Base-by-base conservation (phyloP, 805 yeast genomes). In the Monosporozyma aerobia region DNA sequence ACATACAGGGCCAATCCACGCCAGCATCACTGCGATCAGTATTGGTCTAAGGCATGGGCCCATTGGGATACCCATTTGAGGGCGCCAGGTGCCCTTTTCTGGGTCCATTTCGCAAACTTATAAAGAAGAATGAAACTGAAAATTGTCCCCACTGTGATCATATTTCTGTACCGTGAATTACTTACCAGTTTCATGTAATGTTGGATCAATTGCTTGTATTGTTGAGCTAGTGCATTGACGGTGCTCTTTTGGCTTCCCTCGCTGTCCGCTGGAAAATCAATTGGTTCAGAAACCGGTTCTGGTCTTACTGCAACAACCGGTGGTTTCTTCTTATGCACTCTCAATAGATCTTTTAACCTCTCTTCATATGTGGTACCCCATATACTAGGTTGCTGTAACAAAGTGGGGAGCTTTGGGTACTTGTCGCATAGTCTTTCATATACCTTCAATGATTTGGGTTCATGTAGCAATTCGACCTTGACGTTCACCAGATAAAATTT, bases 281-380 rank as follows among this genome's bases (percentile, higher is more conserved):
- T 23, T 23, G 29, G 45, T 8, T 40, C 44, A 19, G 44, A 16
- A 19, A 40, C 10, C 16, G 30, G 29, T 23, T 43, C 45, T 43
- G 29, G 30, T 23, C 23, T 11, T 7, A 23, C 16, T 6, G 10
- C 13, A 13, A 14, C 14, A 9, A 43, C 25, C 9, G 45, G 29
- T 22, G 45, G 29, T 10, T 43, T 43, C 45, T 22, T 22, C n/a
- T 9, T 23, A 10, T 14, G 45, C 25, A 39, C 43, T 19, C 25
- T 39, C 10, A 39, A 22, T 23, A 16, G 3, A 8, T 39, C 43
- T 39, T 16, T 39, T 23, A 43, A 23, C 8, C 9, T 43, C 7
- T 49, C 44, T 32, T 50, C 52, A n/a, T 44, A 44, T 14, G 52
- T 33, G 9, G 30, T 6, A 8, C 47, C 47, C 29, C 44, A 13